phyloP scores from a whole-genome alignment of 2,329 filamentous ascomycete genomes.

The Monosporascus cannonballus region DNA sequence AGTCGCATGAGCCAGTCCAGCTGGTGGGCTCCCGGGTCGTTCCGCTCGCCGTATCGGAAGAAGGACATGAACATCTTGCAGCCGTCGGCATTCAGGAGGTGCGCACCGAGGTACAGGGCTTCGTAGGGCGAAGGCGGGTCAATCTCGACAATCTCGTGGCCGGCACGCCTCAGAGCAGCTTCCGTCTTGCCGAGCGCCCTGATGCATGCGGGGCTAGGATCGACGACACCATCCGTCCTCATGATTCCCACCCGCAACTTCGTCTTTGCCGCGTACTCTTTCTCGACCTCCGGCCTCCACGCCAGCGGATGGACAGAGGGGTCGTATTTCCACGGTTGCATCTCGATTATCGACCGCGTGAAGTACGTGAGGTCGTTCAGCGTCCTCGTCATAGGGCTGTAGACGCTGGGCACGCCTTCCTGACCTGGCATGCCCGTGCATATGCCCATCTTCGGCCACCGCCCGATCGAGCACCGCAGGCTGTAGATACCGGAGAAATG shows the following conservation, averaged over 20 bases:
- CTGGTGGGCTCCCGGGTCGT: slow-evolving; percentile 70
- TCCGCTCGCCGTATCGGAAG: slow-evolving; percentile 71
- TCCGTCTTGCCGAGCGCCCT: slow-evolving; percentile 69
- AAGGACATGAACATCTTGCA: slow-evolving; percentile 73
- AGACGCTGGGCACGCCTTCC: slow-evolving; percentile 83
- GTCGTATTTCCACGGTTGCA: slow-evolving; percentile 87
- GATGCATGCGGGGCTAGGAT: slow-evolving; percentile 77
- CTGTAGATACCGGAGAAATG: slow-evolving; percentile 89
- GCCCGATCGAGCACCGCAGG: slow-evolving; percentile 77
- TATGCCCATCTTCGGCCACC: slow-evolving; percentile 83
- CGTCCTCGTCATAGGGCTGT: slow-evolving; percentile 87
- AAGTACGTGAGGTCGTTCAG: slow-evolving; percentile 81
- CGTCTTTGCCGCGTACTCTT: slow-evolving; percentile 54
- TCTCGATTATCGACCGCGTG: slow-evolving; percentile 67
- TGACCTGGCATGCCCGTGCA: slow-evolving; percentile 88
- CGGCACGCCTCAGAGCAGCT: slow-evolving; percentile 59
- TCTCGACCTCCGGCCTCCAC: slow-evolving; percentile 61
- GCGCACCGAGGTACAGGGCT: slow-evolving; percentile 68
- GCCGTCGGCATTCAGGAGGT: slow-evolving; percentile 80
- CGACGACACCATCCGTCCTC: slow-evolving; percentile 74
- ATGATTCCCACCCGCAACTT: slow-evolving; percentile 69
- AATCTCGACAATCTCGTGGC: slow-evolving; percentile 65
- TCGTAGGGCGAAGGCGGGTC: slow-evolving; percentile 66
- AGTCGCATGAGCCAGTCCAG: slow-evolving; percentile 70
- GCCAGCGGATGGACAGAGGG: slow-evolving; percentile 77